A percentile compares a stretch with the other conserved stretches of the same genome.
Conservation (phyloP, 116 monocot species). For the Dioscorea cayenensis region DNA sequence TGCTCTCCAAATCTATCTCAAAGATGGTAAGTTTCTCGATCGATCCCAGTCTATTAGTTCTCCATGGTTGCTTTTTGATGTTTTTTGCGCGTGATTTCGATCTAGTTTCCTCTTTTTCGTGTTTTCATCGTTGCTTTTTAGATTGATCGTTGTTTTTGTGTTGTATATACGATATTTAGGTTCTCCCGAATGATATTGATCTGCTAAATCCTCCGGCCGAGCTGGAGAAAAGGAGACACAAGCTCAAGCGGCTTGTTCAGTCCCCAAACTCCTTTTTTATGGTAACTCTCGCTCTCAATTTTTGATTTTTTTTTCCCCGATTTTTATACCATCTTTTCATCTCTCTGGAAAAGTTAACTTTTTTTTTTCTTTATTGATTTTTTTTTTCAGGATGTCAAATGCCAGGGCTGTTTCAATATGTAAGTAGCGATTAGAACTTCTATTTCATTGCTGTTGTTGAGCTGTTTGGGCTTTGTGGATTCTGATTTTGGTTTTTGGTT, state of each 20-base stretch:
- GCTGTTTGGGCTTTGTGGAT: not conserved
- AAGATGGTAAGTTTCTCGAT: constrained; percentile 4
- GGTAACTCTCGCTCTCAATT: constrained; percentile 6
- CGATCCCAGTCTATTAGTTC: not conserved
- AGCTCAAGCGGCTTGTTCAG: constrained; percentile 66
- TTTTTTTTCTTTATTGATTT: constrained; percentile 6
- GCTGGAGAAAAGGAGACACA: constrained; percentile 66
- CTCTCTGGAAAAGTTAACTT: not conserved
- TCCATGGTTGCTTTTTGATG: not conserved
- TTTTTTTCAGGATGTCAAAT: constrained; percentile 59
- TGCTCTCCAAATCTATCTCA: not conserved
- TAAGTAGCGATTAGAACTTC: constrained; percentile 15
- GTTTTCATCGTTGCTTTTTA: not conserved
- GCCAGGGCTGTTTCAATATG: constrained; percentile 82
- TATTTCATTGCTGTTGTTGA: not conserved
- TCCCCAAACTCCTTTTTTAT: constrained; percentile 69
- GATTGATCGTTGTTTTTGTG: not conserved
- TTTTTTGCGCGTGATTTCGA: not conserved
- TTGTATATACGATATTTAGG: constrained; percentile 16
- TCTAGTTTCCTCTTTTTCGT: not conserved
- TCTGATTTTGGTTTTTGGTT: constrained; percentile 1
- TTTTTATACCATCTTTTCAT: not conserved
- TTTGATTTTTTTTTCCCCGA: not conserved
- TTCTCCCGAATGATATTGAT: constrained; percentile 68
- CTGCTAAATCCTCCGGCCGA: constrained; percentile 63